Evolutionary conservation across 2,329 filamentous ascomycete genomes (phyloP).

Genomic region (Fusarium sp.): DNA sequence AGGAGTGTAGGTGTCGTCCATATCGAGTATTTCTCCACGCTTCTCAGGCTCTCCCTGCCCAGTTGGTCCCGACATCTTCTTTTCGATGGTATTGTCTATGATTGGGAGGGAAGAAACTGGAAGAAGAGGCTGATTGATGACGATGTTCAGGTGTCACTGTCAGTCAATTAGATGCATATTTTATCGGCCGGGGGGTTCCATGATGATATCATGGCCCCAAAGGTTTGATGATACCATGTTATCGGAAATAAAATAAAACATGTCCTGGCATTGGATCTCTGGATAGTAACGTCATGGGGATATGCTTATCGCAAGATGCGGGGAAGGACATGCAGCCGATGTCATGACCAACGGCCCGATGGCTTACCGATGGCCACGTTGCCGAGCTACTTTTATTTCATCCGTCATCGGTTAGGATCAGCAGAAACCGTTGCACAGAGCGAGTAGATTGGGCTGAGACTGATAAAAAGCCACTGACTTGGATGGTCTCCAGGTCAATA

Average conservation of each 20-base stretch:
- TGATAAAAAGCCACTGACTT: constrained; percentile 13
- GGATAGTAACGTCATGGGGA: background rate
- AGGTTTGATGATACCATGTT: background rate
- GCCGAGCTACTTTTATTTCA: background rate
- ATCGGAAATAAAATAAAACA: background rate
- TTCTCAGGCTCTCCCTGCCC: background rate
- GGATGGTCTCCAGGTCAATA: background rate
- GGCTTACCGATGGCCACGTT: constrained; percentile 2
- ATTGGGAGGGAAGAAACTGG: background rate
- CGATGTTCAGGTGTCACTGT: too few species aligned
- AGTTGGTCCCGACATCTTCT: background rate
- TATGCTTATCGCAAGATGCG: constrained; percentile 3
- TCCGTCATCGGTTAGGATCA: constrained; percentile 2
- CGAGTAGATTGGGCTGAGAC: background rate
- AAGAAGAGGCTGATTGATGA: too few species aligned
- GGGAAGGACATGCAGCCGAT: constrained; percentile 5
- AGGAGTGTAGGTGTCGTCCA: background rate
- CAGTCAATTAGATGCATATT: too few species aligned
- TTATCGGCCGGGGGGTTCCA: background rate
- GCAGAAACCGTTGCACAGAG: background rate
- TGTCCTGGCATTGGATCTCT: background rate
- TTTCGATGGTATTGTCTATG: constrained; percentile 2
- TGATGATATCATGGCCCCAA: constrained; percentile 4
- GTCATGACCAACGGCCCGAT: constrained; percentile 15
- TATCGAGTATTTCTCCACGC: background rate